A percentile compares a stretch with the other conserved stretches of the same genome.
These are phyloP conservation scores for Coprinopsis marcescibilis DNA, from an alignment of 768 basidiomycete species.

Conservation along the genomic window DNA sequence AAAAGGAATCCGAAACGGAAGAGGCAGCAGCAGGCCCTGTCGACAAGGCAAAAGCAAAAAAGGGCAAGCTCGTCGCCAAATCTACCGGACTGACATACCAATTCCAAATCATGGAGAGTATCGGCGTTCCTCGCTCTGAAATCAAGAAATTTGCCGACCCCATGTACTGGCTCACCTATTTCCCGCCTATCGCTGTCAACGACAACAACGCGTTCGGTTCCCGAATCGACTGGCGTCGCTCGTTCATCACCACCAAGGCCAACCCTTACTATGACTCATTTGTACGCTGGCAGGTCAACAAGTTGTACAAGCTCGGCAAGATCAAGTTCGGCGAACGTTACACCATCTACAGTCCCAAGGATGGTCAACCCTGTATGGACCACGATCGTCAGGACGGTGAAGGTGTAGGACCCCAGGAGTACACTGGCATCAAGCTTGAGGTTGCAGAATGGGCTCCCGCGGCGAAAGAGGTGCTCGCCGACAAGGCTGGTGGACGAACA, in stretches of 20 bases:
- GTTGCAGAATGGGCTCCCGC: conserved; percentile 77
- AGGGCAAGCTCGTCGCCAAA: conserved; percentile 92
- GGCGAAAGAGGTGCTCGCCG: conserved; percentile 58
- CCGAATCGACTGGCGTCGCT: conserved; percentile 94
- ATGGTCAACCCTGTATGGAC: conserved; percentile 99
- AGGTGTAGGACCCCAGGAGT: conserved; percentile 92
- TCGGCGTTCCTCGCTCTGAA: conserved; percentile 80
- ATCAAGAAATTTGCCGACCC: conserved; percentile 98
- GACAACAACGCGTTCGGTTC: conserved; percentile 90
- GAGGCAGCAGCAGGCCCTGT: conserved; percentile 34
- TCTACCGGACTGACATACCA: conserved; percentile 92
- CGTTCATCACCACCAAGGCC: conserved; percentile 89
- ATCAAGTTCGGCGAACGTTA: conserved; percentile 98
- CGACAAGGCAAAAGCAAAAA: conserved; percentile 79
- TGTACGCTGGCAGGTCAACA: conserved; percentile 98
- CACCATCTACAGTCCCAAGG: conserved; percentile 97
- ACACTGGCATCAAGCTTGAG: conserved; percentile 92
- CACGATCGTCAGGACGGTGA: conserved; percentile 96
- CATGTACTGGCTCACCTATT: conserved; percentile 87
- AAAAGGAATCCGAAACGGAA: conserved; percentile 40
- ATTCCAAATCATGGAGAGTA: conserved; percentile 98
- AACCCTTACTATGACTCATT: conserved; percentile 98
- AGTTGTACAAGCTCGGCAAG: conserved; percentile 77
- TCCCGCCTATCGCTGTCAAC: conserved; percentile 89
- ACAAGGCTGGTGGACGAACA: conserved; percentile 69